Evolutionary conservation across 2,329 filamentous ascomycete genomes (phyloP), one percentile per base, ranked within the genome.

Genomic region (Penicillium sp.): DNA sequence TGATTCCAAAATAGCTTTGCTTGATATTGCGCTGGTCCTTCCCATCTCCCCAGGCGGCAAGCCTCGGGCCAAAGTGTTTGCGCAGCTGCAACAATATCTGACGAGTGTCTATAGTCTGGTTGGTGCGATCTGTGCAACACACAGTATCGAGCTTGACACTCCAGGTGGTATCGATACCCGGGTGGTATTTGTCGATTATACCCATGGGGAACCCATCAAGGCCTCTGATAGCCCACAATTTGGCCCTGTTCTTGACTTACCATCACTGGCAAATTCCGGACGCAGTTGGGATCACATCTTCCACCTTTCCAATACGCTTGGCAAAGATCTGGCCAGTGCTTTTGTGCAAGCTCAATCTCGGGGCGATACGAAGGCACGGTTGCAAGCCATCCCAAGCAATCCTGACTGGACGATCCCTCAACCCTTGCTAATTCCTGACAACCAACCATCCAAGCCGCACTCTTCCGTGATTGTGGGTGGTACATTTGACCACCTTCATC

Each of bases 401-500:
- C 54, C 59, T 22, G 58, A 63, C 29, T 69, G 66, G 62, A 52
- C 54, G 11, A 44, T 62, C 8, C 56, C 63, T 4, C 50, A 59
- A 40, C 54, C 57, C 13, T 52, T 69, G 41, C 38, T 72, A 45
- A 45, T 45, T 45, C 55, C 66, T n/a, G 63, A 65, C 13, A 53
- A 63, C 32, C 44, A 54, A 24, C 50, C 58, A 48, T 42, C 56
- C 18, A 50, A 46, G 14, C 59, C 63, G 40, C 83, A 89, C 70
- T 75, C 79, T 55, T 81, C 84, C 13, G 88, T 95, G 46, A 90
- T 88, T 48, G 84, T 97, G 11, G 94, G 93, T 29, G 94, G 94
- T 9, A 99, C 94, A 0, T 99, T 97, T 74, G 94, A 99, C 72
- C 92, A 97, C 73, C 82, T 99, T 21, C 94, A 99, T 70, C 87